These are phyloP conservation scores for Coniochaeta sp. DNA, from an alignment of 2,329 filamentous ascomycete species.

Conservation along the genomic window DNA sequence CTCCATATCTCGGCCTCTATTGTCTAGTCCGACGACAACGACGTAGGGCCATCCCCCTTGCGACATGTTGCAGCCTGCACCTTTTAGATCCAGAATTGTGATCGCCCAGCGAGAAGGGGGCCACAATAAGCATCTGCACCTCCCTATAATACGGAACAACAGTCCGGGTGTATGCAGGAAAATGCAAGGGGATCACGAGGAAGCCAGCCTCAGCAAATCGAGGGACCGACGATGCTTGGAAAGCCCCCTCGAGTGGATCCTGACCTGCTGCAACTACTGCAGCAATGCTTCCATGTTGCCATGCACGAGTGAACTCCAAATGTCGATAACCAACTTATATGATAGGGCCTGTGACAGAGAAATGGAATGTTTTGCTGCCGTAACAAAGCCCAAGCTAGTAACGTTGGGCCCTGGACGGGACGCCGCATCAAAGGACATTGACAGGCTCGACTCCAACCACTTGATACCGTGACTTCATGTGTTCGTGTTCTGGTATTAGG, in stretches of 20 bases:
- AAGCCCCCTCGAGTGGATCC: not conserved
- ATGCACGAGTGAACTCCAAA: not conserved
- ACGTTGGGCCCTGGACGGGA: too few species aligned
- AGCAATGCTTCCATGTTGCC: not conserved
- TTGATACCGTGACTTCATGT: too few species aligned
- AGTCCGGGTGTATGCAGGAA: constrained; percentile 1
- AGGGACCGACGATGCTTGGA: not conserved
- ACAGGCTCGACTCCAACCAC: too few species aligned
- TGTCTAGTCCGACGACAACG: not conserved
- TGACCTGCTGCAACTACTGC: not conserved
- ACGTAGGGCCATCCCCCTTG: not conserved
- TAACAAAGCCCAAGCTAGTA: too few species aligned
- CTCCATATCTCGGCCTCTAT: not conserved
- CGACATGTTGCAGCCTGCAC: not conserved
- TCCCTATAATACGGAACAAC: not conserved
- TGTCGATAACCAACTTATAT: not conserved
- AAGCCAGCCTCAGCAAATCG: not conserved
- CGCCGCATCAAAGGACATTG: too few species aligned
- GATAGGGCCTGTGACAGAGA: not conserved
- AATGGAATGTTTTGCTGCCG: not conserved
- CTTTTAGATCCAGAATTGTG: not conserved
- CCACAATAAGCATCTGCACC: not conserved
- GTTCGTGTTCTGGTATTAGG: too few species aligned
- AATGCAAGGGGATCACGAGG: constrained; percentile 1
- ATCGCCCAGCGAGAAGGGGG: not conserved